A percentile compares a stretch with the other conserved stretches of the same genome.
Conservation (phyloP, 108 stramenopile species). For the Nitzschia putrida region DNA sequence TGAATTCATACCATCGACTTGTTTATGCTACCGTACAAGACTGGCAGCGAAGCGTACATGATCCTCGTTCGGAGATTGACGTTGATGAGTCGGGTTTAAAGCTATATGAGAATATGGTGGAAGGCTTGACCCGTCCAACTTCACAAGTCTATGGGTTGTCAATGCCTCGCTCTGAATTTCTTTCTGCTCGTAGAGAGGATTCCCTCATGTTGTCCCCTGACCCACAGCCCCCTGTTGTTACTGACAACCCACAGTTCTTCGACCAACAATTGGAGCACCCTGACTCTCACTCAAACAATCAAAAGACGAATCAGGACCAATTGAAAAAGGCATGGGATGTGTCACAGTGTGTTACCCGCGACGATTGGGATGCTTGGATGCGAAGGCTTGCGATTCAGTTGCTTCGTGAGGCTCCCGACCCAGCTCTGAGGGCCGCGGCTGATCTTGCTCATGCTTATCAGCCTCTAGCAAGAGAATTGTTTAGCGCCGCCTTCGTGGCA, state of each 20-base stretch:
- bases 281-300: constrained; percentile 34
- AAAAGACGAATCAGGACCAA: constrained; percentile 64
- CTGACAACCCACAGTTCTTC: constrained; percentile 26
- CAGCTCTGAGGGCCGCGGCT: constrained; percentile 90
- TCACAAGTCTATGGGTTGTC: no score
- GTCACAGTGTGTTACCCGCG: constrained; percentile 80
- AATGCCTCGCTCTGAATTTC: constrained; percentile 3
- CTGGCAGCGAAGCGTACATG: constrained; percentile 48
- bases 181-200: constrained; percentile 20
- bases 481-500: constrained; percentile 96
- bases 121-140: constrained; percentile 20
- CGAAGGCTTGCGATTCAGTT: constrained; percentile 89
- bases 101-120: constrained; percentile 53
- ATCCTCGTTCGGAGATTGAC: constrained; percentile 6
- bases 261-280: not conserved
- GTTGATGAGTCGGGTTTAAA: constrained; percentile 12
- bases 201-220: constrained; percentile 19
- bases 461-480: constrained; percentile 92
- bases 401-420: constrained; percentile 92
- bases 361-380: constrained; percentile 99
- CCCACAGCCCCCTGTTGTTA: constrained; percentile 24
- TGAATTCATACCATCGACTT: constrained; percentile 69
- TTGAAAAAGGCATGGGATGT: constrained; percentile 93
- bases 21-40: constrained; percentile 48
- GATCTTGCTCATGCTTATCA: constrained; percentile 92